phyloP scores from a whole-genome alignment of 2,329 filamentous ascomycete genomes.

The Colletotrichum orchidophilum region DNA sequence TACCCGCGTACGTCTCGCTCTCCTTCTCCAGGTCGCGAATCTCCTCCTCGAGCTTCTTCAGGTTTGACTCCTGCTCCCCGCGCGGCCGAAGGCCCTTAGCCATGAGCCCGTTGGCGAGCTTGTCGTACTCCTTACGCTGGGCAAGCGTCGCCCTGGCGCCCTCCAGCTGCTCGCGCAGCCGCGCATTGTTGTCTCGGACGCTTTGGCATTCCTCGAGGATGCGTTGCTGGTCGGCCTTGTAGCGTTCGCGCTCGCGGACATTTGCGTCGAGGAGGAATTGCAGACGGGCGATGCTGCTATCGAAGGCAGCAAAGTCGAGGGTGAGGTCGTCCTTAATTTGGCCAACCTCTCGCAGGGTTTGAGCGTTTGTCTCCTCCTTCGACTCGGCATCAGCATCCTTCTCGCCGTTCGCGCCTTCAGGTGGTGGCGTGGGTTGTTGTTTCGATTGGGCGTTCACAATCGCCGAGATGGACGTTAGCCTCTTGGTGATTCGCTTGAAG shows the following conservation, averaged over 20 bases:
- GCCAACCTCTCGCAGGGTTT: conserved; percentile 64
- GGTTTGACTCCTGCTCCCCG: conserved; percentile 81
- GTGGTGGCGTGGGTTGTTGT: conserved; percentile 72
- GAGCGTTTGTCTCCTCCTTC: conserved; percentile 41
- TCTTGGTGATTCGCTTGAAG: conserved; percentile 88
- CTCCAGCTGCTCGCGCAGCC: conserved; percentile 79
- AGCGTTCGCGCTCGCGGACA: conserved; percentile 82
- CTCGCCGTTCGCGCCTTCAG: conserved; percentile 53
- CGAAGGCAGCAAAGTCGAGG: conserved; percentile 89
- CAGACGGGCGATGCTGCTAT: conserved; percentile 85
- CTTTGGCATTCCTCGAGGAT: conserved; percentile 82
- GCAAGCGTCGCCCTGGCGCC: conserved; percentile 79
- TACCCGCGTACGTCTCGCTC: conserved; percentile 80
- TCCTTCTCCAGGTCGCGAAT: conserved; percentile 88
- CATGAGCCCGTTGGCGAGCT: conserved; percentile 78
- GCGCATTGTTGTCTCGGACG: conserved; percentile 78
- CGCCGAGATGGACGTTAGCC: conserved; percentile 75
- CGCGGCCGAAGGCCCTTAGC: conserved; percentile 70
- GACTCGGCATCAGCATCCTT: conserved; percentile 40
- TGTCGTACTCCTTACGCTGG: conserved; percentile 86
- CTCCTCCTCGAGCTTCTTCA: conserved; percentile 86
- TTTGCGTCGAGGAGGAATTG: conserved; percentile 90
- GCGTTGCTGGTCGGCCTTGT: conserved; percentile 80
- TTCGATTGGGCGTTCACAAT: conserved; percentile 64
- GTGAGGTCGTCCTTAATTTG: conserved; percentile 84